These are phyloP conservation scores for Peronospora tabacina DNA, from an alignment of 352 stramenopile species.

Conservation along the genomic window DNA sequence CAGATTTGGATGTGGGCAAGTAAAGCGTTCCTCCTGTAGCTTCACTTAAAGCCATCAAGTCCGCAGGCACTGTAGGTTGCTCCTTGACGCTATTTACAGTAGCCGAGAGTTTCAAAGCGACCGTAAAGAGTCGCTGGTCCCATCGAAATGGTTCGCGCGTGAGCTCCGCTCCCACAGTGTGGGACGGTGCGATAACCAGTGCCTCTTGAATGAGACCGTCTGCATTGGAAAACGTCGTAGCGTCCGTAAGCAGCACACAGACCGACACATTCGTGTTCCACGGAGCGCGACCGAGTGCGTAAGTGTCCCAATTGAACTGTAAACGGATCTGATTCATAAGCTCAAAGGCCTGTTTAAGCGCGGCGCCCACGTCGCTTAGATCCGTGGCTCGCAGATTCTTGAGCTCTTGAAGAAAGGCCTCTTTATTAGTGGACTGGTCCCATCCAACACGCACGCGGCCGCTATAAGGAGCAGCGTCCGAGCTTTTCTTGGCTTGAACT, in stretches of 20 bases:
- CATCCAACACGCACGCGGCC: slow-evolving; percentile 75
- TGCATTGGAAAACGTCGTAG: slow-evolving; percentile 51
- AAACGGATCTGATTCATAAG: slow-evolving; percentile 87
- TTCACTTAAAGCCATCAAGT: slow-evolving; percentile 83
- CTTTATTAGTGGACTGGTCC: slow-evolving; percentile 83
- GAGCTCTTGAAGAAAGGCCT: slow-evolving; percentile 70
- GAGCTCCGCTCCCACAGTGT: slow-evolving; percentile 60
- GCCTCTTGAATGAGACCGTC: slow-evolving; percentile 71
- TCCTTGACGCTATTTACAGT: slow-evolving; percentile 40
- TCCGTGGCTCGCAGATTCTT: slow-evolving; percentile 79
- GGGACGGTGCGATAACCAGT: slow-evolving; percentile 64
- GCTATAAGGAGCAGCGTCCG: slow-evolving; percentile 30
- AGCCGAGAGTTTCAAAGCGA: slow-evolving; percentile 78
- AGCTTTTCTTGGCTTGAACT: slow-evolving; percentile 5
- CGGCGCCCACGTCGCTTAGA: slow-evolving; percentile 65
- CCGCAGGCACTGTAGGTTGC: slow-evolving; percentile 45
- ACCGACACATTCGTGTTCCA: slow-evolving; percentile 84
- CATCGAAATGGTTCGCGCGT: slow-evolving; percentile 80
- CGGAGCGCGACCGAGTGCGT: slow-evolving; percentile 60
- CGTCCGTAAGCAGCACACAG: slow-evolving; percentile 76
- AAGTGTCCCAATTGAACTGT: slow-evolving; percentile 86
- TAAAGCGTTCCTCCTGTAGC: slow-evolving; percentile 77
- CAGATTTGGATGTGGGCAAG: slow-evolving; percentile 69
- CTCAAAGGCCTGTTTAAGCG: slow-evolving; percentile 74
- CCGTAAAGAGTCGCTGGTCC: slow-evolving; percentile 76